Evolutionary conservation across 306 rosid species (phyloP), one percentile per base, ranked within the genome.

Genomic region (Casuarina cunninghamiana): DNA sequence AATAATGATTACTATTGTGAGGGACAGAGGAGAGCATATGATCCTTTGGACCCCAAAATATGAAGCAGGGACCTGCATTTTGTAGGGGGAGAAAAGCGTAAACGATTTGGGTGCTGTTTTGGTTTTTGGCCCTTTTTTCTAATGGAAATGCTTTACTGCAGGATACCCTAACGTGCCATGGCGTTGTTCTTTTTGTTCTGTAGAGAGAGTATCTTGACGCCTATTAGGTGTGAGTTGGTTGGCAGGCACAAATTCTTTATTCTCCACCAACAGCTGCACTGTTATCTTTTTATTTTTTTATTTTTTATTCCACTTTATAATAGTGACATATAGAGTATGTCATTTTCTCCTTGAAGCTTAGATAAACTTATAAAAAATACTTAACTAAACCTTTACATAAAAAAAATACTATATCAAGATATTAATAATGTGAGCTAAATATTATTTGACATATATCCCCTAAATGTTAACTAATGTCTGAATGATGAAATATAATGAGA

Each of bases 121-220:
- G 1, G 13, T 5, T 63, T 15, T 15, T 13, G 32, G 32, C 32
- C 5, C 5, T 15, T 15, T 12, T 13, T 35, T 38, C 2, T 5
- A 39, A 15, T 13, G 37, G 16, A 16, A 13, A 37, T 63, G 42
- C 45, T 63, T 10, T 58, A 58, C 10, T 13, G 26, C 26, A 8
- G 65, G 65, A 58, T 58, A 58, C 65, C 65, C 65, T 2, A 58
- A 58, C 65, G 65, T 63, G 69, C 15, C 69, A 63, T 63, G 38
- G 10, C 21, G 6, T 37, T 12, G 69, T 63, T 13, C 38, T 63
- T 38, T 37, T 63, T 13, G 17, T 38, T 61, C 1, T 37, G 4
- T 37, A 4, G 13, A 13, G 13, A 13, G 69, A 38, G 69, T 63
- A 63, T 15, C 46, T 13, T 63, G 44, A 63, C n/a, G 11, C 21